Evolutionary conservation across 164 flowering plant species (phyloP), one percentile per base, ranked within the genome.

Genomic region (Protea cynaroides): DNA sequence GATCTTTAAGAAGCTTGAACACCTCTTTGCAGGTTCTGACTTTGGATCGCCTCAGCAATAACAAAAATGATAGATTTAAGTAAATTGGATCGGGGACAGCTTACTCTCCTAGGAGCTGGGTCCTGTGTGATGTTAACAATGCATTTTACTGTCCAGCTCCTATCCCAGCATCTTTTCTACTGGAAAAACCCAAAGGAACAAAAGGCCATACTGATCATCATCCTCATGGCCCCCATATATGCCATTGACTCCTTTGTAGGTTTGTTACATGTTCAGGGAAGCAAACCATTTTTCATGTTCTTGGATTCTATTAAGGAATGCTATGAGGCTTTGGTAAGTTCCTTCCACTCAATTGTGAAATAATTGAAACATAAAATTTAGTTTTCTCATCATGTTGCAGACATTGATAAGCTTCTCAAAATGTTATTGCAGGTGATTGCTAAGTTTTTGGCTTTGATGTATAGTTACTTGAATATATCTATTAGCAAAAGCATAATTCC

Each of bases 171-270:
- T 80, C 82, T 89, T 15, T 89, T 83, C 76, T 88, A 89, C 71
- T 94, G 99, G 99, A 94, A 91, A 68, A 91, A 89, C 70, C 96
- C 99, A 1, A 89, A 89, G 83, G 96, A 94, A 74, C 99, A 91
- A 65, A 91, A 84, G 76, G 96, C 99, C 49, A 94, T 94, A 47
- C 38, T 91, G 14, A 76, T 91, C 51, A 94, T 94, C 69, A 82
- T 94, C 53, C 83, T 94, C 25, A 89, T 91, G 96, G 96, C 97
- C 37, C 97, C 99, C 8, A 59, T 94, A 38, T 91, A 89, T 75
- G 91, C 99, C 22, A n/a, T 78, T 24, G 81, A 68, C 63, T 86
- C 99, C 17, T 91, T 86, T 75, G 79, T 85, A 38, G 97, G 97
- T 66, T 74, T 94, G 73, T 58, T 83, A 69, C 96, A 94, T 81